These are phyloP conservation scores for Collybiopsis luxurians DNA, from an alignment of 768 basidiomycete genomes.

Conservation along the genomic window DNA sequence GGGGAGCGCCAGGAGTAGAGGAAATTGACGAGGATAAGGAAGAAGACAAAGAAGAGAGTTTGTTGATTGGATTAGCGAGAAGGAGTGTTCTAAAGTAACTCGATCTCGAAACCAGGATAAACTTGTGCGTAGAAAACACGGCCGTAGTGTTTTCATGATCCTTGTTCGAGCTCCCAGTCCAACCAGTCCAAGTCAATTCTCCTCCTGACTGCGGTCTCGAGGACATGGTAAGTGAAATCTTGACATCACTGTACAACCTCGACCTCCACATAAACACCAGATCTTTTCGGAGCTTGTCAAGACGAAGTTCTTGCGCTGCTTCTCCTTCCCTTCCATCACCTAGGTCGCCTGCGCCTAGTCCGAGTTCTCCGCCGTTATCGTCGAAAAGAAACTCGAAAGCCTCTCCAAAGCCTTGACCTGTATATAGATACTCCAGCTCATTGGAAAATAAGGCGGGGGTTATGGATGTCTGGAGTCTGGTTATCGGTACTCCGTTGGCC, in stretches of 20 bases:
- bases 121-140: conserved; percentile 90
- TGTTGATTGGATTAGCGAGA: conserved; percentile 47
- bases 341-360: conserved; percentile 32
- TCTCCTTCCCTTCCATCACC: conserved; percentile 37
- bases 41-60: conserved; percentile 42
- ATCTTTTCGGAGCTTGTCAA: conserved; percentile 63
- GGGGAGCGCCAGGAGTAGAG: conserved; percentile 21
- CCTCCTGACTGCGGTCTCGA: conserved; percentile 44
- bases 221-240: conserved; percentile 72
- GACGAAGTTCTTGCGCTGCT: conserved; percentile 41
- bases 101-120: conserved; percentile 86
- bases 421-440: conserved; percentile 93
- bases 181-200: not conserved
- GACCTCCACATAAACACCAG: conserved; percentile 79
- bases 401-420: conserved; percentile 84
- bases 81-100: conserved; percentile 74
- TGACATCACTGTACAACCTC: conserved; percentile 74
- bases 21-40: conserved; percentile 19
- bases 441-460: conserved; percentile 84
- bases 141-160: conserved; percentile 71
- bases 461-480: conserved; percentile 64
- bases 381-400: conserved; percentile 89
- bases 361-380: conserved; percentile 28
- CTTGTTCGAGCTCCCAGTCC: conserved; percentile 19
- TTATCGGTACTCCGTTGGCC: conserved; percentile 37